Evolutionary conservation across 208 protist species (phyloP).

Genomic region (Leptomonas seymouri): DNA sequence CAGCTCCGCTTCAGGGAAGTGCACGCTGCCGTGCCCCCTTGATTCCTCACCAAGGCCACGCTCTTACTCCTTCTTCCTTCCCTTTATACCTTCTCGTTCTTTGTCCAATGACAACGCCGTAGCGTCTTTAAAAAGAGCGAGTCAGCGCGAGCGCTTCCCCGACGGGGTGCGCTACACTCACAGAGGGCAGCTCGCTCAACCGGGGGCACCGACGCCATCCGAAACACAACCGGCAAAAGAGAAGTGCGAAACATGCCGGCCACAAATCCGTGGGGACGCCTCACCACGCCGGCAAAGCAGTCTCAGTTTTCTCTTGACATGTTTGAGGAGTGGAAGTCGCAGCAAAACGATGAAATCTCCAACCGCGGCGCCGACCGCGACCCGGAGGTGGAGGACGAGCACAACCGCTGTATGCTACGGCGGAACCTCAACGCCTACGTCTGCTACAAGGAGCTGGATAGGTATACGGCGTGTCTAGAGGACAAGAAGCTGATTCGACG

Average conservation of each 20-base stretch:
- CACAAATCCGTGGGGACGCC: conserved; percentile 33
- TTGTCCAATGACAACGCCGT: too few species aligned
- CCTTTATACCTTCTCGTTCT: too few species aligned
- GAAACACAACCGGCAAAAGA: neutral
- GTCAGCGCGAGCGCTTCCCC: too few species aligned
- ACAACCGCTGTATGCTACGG: conserved; percentile 76
- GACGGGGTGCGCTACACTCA: too few species aligned
- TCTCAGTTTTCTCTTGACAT: conserved; percentile 69
- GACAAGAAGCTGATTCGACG: conserved; percentile 62
- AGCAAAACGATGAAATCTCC: conserved; percentile 58
- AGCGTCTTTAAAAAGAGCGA: too few species aligned
- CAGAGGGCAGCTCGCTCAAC: too few species aligned
- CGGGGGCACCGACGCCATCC: neutral
- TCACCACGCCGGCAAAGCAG: conserved; percentile 41
- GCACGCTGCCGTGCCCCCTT: too few species aligned
- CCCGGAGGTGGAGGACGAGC: conserved; percentile 62
- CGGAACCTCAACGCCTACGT: conserved; percentile 86
- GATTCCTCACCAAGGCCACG: too few species aligned
- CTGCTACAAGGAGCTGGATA: conserved; percentile 77
- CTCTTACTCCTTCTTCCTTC: too few species aligned
- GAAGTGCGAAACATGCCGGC: conserved; percentile 23
- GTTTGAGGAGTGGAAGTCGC: conserved; percentile 73
- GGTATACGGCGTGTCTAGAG: conserved; percentile 71
- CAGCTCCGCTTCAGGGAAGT: too few species aligned
- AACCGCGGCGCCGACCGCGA: conserved; percentile 60